These are phyloP conservation scores for Fusarium heterosporum DNA, from an alignment of 2,329 filamentous ascomycete species.

Conservation along the genomic window DNA sequence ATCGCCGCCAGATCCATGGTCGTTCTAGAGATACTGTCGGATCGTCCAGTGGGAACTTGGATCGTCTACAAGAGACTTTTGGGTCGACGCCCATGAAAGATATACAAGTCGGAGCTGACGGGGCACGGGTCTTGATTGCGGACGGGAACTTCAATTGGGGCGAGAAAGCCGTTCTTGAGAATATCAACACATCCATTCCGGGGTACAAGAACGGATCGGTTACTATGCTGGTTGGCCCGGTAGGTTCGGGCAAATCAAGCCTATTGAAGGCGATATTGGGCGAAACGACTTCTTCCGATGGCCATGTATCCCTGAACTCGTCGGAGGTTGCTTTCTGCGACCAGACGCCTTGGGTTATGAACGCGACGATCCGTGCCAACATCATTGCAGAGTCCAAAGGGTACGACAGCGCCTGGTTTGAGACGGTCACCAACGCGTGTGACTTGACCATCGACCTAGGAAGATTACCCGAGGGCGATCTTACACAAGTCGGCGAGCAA, in stretches of 20 bases:
- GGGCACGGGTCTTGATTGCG: conserved; percentile 31
- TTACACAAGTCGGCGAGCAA: conserved; percentile 49
- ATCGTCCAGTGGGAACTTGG: background rate
- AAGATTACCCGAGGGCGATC: conserved; percentile 40
- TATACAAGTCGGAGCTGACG: background rate
- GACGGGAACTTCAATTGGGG: conserved; percentile 48
- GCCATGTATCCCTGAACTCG: conserved; percentile 40
- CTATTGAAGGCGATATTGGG: conserved; percentile 50
- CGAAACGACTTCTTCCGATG: conserved; percentile 39
- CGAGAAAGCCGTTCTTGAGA: conserved; percentile 41
- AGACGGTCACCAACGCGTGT: conserved; percentile 51
- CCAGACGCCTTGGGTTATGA: conserved; percentile 51
- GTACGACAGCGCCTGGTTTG: conserved; percentile 50
- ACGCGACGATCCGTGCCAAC: conserved; percentile 51
- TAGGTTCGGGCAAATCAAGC: conserved; percentile 51
- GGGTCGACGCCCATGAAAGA: conserved; percentile 18
- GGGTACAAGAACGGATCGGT: conserved; percentile 39
- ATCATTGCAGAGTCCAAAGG: conserved; percentile 49
- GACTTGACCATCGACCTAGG: conserved; percentile 49
- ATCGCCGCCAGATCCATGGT: conserved; percentile 36
- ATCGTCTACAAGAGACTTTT: conserved; percentile 6
- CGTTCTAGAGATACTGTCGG: background rate
- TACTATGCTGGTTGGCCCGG: conserved; percentile 49
- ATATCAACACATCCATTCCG: conserved; percentile 43
- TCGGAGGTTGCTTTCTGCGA: conserved; percentile 48